phyloP scores from a whole-genome alignment of 805 yeast genomes.

The Barnettozyma vustinii region DNA sequence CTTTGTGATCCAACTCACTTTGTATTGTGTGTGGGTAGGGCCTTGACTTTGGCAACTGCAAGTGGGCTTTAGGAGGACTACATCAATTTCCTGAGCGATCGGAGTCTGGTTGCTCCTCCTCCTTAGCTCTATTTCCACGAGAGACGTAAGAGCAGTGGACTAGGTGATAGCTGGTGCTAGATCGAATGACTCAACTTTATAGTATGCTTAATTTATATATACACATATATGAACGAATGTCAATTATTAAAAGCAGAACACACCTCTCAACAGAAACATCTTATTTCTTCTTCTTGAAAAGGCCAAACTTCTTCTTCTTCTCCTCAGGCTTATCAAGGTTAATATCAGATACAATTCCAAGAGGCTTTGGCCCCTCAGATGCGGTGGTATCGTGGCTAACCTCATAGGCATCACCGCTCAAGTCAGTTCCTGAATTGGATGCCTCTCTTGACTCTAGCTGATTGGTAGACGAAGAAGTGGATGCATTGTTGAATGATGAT shows the following conservation, averaged over 20 bases:
- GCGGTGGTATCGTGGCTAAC: not conserved
- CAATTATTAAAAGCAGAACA: not conserved
- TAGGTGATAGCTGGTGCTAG: too few species aligned
- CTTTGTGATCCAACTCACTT: too few species aligned
- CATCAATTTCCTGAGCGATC: too few species aligned
- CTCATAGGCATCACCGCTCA: conserved; percentile 1
- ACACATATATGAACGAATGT: not conserved
- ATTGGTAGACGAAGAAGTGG: conserved; percentile 4
- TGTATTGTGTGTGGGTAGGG: too few species aligned
- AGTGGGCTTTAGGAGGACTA: too few species aligned
- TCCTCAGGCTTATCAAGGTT: not conserved
- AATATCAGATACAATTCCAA: conserved; percentile 9
- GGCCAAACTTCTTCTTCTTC: conserved; percentile 11
- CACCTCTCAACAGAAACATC: not conserved
- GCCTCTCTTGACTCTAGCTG: conserved; percentile 2
- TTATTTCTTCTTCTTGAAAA: conserved; percentile 9
- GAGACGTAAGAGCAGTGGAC: not conserved
- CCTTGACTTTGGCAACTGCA: too few species aligned
- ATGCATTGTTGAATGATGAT: conserved; percentile 3
- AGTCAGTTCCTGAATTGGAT: conserved; percentile 7
- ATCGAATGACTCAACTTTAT: not conserved
- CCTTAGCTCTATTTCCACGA: not conserved
- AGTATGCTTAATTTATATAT: not conserved
- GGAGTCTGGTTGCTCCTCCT: too few species aligned
- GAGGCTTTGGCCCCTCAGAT: conserved; percentile 8